A percentile compares a stretch with the other conserved stretches of the same genome.
phyloP scores from a whole-genome alignment of 352 stramenopile genomes.

The Aphanomyces stellatus region DNA sequence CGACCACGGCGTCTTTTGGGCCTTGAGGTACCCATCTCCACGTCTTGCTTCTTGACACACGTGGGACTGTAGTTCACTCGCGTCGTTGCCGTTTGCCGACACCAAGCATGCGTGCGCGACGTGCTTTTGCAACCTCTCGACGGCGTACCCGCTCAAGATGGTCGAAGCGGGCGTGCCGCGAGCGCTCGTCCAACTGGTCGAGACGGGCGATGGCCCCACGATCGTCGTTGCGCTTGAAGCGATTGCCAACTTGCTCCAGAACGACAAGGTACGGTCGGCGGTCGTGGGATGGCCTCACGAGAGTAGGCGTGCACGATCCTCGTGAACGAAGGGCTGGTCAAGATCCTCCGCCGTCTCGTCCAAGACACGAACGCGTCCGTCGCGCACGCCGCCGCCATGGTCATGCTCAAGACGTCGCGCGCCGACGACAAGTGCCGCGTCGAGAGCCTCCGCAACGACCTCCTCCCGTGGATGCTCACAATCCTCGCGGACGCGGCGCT shows the following conservation, averaged over 20 bases:
- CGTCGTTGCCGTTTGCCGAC: slow-evolving; percentile 43
- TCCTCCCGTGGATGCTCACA: slow-evolving; percentile 60
- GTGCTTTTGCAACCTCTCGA: slow-evolving; percentile 70
- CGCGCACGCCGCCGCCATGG: slow-evolving; percentile 59
- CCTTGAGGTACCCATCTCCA: slow-evolving; percentile 28
- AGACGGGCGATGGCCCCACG: slow-evolving; percentile 32
- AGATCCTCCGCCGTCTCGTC: slow-evolving; percentile 50
- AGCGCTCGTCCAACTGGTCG: slow-evolving; percentile 50
- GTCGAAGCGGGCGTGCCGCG: slow-evolving; percentile 55
- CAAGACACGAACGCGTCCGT: slow-evolving; percentile 37
- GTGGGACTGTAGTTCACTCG: slow-evolving; percentile 26
- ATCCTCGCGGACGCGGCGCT: not conserved
- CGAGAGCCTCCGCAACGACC: slow-evolving; percentile 65
- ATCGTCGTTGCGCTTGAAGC: slow-evolving; percentile 54
- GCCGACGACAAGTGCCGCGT: slow-evolving; percentile 60
- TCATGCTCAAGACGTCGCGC: slow-evolving; percentile 58
- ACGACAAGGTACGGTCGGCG: slow-evolving; percentile 43
- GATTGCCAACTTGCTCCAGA: slow-evolving; percentile 67
- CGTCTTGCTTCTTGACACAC: not conserved
- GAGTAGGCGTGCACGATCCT: slow-evolving; percentile 37
- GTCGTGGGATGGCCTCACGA: not conserved
- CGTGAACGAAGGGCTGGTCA: slow-evolving; percentile 60
- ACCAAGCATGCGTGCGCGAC: slow-evolving; percentile 50
- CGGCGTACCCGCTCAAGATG: slow-evolving; percentile 34
- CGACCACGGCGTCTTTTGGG: slow-evolving; percentile 71